Conservation (phyloP, 345 rosid genomes). For the Dovyalis caffra region DNA sequence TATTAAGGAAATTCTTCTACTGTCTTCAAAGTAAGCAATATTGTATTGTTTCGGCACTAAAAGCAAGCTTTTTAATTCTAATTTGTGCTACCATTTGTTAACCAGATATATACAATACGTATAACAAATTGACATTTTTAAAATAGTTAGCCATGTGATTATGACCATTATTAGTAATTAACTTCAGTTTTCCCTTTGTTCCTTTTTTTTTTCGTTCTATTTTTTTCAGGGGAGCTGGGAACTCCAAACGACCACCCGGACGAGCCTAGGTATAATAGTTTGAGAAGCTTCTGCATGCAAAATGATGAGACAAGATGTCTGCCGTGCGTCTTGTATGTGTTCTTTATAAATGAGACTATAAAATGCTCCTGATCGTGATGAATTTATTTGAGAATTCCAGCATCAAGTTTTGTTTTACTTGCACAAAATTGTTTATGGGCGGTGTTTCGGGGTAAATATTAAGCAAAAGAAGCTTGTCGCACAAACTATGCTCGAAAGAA, state of each 20-base stretch:
- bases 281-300: conserved; percentile 11
- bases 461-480: conserved; percentile 38
- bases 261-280: conserved; percentile 26
- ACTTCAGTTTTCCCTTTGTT: not conserved
- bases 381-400: conserved; percentile 17
- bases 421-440: conserved; percentile 12
- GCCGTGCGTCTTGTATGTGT: conserved; percentile 27
- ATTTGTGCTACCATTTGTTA: too few relatives aligned
- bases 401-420: not conserved
- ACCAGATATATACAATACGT: too few relatives aligned
- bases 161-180: not conserved
- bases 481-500: conserved; percentile 25
- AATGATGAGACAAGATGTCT: conserved; percentile 14
- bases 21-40: not conserved
- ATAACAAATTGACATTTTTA: too few relatives aligned
- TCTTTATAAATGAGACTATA: conserved; percentile 18
- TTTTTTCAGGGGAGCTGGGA: conserved; percentile 48
- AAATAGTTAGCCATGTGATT: not conserved
- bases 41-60: not conserved
- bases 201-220: too few relatives aligned
- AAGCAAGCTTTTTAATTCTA: too few relatives aligned
- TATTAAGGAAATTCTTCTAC: not conserved
- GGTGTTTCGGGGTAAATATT: not conserved
- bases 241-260: conserved; percentile 55
- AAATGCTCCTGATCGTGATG: conserved; percentile 6